phyloP scores from a whole-genome alignment of 73 alveolate species.

The Tetrahymena thermophila region DNA sequence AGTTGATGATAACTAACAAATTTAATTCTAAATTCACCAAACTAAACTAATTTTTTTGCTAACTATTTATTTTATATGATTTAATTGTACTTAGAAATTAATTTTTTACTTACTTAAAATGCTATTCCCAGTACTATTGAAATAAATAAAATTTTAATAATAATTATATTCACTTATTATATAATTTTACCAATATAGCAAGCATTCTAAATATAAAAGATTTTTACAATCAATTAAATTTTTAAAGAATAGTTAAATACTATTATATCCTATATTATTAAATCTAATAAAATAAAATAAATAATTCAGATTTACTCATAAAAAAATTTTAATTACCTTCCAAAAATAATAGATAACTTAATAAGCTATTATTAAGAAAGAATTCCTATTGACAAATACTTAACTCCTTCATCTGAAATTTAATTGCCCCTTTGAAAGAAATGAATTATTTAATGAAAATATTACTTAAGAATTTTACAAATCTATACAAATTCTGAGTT shows the following conservation, averaged over 20 bases:
- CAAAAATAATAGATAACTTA: background rate
- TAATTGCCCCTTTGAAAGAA: background rate
- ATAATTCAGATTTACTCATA: background rate
- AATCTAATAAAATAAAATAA: background rate
- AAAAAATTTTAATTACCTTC: background rate
- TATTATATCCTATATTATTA: background rate
- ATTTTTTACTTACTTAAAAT: background rate
- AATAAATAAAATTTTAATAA: background rate
- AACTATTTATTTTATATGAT: background rate
- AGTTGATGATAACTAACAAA: no score
- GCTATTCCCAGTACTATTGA: background rate
- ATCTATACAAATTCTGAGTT: background rate
- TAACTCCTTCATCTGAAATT: background rate
- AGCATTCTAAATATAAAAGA: background rate
- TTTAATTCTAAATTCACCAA: background rate
- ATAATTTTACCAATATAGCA: background rate
- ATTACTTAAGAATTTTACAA: background rate
- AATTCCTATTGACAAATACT: background rate
- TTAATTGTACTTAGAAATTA: background rate
- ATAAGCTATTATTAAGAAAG: background rate
- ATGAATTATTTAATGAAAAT: background rate
- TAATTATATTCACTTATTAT: background rate
- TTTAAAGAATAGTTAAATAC: background rate
- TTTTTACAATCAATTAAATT: background rate
- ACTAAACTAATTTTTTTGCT: background rate